Conservation (phyloP, 306 rosid genomes). For the Senna tora region DNA sequence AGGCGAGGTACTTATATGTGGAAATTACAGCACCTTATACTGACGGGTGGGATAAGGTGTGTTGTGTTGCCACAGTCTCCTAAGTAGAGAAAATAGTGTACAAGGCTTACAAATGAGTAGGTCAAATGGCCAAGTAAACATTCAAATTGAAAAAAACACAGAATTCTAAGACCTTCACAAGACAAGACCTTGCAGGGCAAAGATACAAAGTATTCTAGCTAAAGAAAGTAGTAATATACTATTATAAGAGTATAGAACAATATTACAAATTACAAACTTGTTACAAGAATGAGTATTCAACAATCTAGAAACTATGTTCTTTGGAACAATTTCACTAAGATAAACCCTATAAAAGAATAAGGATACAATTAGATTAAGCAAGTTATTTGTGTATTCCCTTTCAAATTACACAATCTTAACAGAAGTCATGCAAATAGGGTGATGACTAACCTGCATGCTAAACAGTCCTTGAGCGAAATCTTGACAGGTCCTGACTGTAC, state of each 20-base stretch:
- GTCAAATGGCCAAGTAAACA: background rate
- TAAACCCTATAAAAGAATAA: background rate
- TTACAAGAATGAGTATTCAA: background rate
- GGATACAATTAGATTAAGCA: background rate
- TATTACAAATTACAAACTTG: background rate
- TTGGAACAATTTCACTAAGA: background rate
- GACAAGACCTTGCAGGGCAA: background rate
- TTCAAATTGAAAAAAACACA: background rate
- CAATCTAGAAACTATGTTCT: background rate
- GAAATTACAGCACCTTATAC: background rate
- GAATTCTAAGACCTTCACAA: background rate
- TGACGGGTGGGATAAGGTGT: background rate
- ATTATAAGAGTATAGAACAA: background rate
- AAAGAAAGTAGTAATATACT: background rate
- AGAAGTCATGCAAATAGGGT: background rate
- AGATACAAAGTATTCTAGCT: background rate
- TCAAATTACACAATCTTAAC: conserved; percentile 1
- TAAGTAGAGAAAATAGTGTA: background rate
- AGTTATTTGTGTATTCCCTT: background rate
- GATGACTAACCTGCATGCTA: conserved; percentile 85
- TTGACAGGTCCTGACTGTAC: conserved; percentile 81
- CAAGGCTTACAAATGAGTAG: background rate
- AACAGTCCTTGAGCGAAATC: conserved; percentile 93
- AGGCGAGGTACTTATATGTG: background rate
- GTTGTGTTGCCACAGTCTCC: background rate